phyloP scores from a whole-genome alignment of 2,329 filamentous ascomycete genomes.

The Madurella fahalii region DNA sequence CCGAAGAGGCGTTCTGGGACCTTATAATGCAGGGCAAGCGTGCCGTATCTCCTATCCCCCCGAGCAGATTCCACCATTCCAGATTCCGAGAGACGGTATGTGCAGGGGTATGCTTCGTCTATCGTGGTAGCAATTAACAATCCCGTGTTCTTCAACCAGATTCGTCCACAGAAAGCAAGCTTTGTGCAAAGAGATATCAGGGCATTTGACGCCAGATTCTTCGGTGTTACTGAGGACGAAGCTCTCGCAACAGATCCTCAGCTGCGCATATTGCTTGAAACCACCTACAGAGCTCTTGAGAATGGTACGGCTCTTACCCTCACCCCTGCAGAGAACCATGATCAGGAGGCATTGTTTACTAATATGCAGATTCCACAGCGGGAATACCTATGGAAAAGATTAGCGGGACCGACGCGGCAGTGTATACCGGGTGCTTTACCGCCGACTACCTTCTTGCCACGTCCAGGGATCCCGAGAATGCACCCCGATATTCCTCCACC shows the following conservation, averaged over 20 bases:
- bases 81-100: too few species aligned
- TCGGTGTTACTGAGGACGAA: neutral
- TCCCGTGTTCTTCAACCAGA: too few species aligned
- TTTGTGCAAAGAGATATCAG: constrained; percentile 1
- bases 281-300: constrained; percentile 1
- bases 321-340: neutral
- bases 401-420: neutral
- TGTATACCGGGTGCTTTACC: constrained; percentile 29
- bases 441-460: constrained; percentile 24
- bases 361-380: neutral
- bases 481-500: constrained; percentile 29
- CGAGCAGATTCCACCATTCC: too few species aligned
- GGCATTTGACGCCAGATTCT: constrained; percentile 5
- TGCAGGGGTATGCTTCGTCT: too few species aligned
- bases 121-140: too few species aligned
- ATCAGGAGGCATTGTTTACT: neutral
- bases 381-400: neutral
- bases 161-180: neutral
- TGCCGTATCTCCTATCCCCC: too few species aligned
- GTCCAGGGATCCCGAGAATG: constrained; percentile 27
- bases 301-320: neutral
- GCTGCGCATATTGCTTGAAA: constrained; percentile 1
- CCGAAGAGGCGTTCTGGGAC: too few species aligned
- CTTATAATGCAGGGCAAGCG: too few species aligned
- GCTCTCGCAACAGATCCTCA: constrained; percentile 1